Evolutionary conservation across 1,139 yeast genomes (phyloP).

Genomic region (Suhomyces atakaporum): DNA sequence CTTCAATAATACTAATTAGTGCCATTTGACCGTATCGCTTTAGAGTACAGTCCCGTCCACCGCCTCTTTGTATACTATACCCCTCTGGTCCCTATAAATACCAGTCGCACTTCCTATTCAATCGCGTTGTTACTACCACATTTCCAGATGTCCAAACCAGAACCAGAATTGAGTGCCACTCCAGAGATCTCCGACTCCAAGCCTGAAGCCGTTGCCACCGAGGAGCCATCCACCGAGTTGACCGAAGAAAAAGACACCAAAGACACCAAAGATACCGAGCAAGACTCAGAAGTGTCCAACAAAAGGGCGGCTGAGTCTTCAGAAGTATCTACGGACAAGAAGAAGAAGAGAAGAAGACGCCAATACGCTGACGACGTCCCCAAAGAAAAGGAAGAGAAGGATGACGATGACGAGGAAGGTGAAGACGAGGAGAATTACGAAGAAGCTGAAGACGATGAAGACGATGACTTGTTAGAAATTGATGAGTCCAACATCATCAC

Average conservation of each 20-base stretch:
- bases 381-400: conserved; percentile 33
- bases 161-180: conserved; percentile 13
- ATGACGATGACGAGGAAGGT: conserved; percentile 48
- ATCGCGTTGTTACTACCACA: conserved; percentile 1
- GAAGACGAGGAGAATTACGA: conserved; percentile 30
- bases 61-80: too few relatives aligned
- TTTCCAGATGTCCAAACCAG: conserved; percentile 8
- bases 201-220: conserved; percentile 11
- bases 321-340: conserved; percentile 29
- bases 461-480: conserved; percentile 81
- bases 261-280: conserved; percentile 1
- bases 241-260: conserved; percentile 9
- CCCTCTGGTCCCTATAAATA: too few relatives aligned
- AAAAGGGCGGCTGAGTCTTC: conserved; percentile 21
- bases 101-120: not conserved
- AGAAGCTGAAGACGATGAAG: conserved; percentile 57
- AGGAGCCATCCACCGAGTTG: conserved; percentile 7
- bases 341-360: conserved; percentile 42
- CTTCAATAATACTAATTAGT: too few relatives aligned
- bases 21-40: too few relatives aligned
- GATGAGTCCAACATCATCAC: conserved; percentile 83
- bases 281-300: conserved; percentile 4
- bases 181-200: conserved; percentile 14
- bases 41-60: too few relatives aligned
- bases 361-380: conserved; percentile 36